Evolutionary conservation across 2,329 filamentous ascomycete species (phyloP).

Genomic region (Pseudopithomyces chartarum): DNA sequence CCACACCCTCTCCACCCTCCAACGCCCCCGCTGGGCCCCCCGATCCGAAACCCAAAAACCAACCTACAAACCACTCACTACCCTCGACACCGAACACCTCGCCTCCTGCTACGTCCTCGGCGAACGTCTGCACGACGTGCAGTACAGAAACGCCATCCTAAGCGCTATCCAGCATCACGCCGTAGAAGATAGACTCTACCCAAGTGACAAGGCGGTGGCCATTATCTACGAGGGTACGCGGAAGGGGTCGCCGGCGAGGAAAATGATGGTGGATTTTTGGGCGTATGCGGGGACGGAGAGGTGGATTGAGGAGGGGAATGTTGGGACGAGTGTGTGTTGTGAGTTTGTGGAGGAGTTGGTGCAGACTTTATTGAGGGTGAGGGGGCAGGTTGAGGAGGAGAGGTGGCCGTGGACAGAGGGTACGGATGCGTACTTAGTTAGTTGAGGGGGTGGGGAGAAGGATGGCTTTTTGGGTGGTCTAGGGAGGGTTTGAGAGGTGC

Average conservation of each 20-base stretch:
- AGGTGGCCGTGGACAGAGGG: neutral
- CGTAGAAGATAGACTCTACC: neutral
- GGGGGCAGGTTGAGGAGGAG: neutral
- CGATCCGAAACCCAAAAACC: neutral
- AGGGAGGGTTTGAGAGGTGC: too few relatives aligned
- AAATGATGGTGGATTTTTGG: slow-evolving; percentile 10
- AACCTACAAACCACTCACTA: neutral
- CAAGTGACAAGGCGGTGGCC: neutral
- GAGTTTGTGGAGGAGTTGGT: slow-evolving; percentile 1
- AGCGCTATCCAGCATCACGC: neutral
- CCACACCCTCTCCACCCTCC: neutral
- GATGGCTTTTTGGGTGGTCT: too few relatives aligned
- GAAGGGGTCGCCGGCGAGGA: neutral
- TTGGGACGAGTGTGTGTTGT: neutral
- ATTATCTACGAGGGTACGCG: slow-evolving; percentile 6
- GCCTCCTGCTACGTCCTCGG: slow-evolving; percentile 9
- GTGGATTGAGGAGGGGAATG: neutral
- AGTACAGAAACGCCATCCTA: slow-evolving; percentile 8
- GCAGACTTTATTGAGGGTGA: neutral
- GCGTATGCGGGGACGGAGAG: neutral
- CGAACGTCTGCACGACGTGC: slow-evolving; percentile 7
- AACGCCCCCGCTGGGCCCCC: neutral
- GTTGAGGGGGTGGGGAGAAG: neutral
- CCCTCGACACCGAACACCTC: slow-evolving; percentile 1
- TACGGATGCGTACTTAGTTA: neutral